These are phyloP conservation scores for Aristolochia fimbriata DNA, from an alignment of 164 flowering plant genomes.

Conservation along the genomic window DNA sequence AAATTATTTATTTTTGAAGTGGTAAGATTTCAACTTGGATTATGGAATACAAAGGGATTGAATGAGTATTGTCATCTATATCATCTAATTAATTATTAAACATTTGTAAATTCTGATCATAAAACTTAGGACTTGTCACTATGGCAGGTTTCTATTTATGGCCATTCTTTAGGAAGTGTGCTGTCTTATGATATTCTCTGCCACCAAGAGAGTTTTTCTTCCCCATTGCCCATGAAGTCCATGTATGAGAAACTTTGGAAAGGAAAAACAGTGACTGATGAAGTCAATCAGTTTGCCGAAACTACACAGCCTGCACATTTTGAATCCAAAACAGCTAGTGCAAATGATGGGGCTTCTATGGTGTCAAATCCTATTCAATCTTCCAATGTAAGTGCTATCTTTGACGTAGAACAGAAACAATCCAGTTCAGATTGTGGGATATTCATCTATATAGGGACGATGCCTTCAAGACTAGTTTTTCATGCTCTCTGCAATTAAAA, in stretches of 20 bases:
- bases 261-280: slow-evolving; percentile 11
- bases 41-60: too few relatives aligned
- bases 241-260: slow-evolving; percentile 32
- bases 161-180: slow-evolving; percentile 97
- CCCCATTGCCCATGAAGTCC: slow-evolving; percentile 75
- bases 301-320: slow-evolving; percentile 8
- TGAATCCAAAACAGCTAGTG: slow-evolving; percentile 10
- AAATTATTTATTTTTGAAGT: too few relatives aligned
- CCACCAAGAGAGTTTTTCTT: slow-evolving; percentile 72
- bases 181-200: slow-evolving; percentile 97
- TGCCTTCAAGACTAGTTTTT: background rate
- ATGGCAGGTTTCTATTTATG: slow-evolving; percentile 83
- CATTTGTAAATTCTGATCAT: too few relatives aligned
- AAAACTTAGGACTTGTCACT: background rate
- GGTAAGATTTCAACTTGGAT: too few relatives aligned
- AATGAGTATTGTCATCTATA: too few relatives aligned
- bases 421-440: slow-evolving; percentile 12
- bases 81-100: too few relatives aligned
- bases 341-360: slow-evolving; percentile 7
- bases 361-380: slow-evolving; percentile 15
- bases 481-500: background rate
- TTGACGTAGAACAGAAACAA: slow-evolving; percentile 16
- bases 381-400: slow-evolving; percentile 2
- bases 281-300: slow-evolving; percentile 15
- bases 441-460: slow-evolving; percentile 16